Evolutionary conservation across 2,329 filamentous ascomycete species (phyloP), one percentile per base, ranked within the genome.

Genomic region (Paramyrothecium roridum): DNA sequence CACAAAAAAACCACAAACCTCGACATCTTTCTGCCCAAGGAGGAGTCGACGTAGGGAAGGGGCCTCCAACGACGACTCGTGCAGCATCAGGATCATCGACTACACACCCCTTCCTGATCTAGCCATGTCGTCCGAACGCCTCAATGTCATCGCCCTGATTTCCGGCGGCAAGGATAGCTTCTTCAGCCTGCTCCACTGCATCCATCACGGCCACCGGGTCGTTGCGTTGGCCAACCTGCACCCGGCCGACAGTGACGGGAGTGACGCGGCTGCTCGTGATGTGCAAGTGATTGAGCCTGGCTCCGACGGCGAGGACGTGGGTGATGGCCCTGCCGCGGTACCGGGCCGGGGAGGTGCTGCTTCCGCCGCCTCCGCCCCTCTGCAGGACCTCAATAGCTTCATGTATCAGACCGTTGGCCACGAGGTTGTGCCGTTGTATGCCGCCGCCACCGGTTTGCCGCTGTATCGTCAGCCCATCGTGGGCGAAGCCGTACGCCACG

Each of bases 401-500:
- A 99, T 99, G 95, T 99, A 98, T 78, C 95, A 99, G 78, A 99
- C 95, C 3, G 90, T 97, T 57, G 95, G 95, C 13, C 91, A 98
- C 73, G 82, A 85, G 56, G 78, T 97, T 19, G 88, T 98, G 55
- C 91, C 93, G 2, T 81, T 96, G 17, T 98, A 97, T 69, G 86
- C 87, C 57, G 73, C 83, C 50, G 92, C 91, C 34, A 86, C 96
- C 2, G 85, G 81, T 0, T 79, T 98, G 34, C 93, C 93, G 22
- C 80, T 99, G 2, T 97, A 95, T 72, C 87, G 95, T 20, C 84
- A 87, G 63, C 77, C 85, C 53, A 97, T 98, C 62, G 68, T 72
- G 2, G 95, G 93, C 45, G 77, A 75, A 6, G 89, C 91, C 1
- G 80, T 89, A 21, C 85, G 91, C 65, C 85, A 84, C 40, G 83